Percentiles rank a stretch among this genome's conserved stretches.
Conservation (phyloP, 495 filamentous ascomycete genomes). For the Melanomma pulvis-pyrius region DNA sequence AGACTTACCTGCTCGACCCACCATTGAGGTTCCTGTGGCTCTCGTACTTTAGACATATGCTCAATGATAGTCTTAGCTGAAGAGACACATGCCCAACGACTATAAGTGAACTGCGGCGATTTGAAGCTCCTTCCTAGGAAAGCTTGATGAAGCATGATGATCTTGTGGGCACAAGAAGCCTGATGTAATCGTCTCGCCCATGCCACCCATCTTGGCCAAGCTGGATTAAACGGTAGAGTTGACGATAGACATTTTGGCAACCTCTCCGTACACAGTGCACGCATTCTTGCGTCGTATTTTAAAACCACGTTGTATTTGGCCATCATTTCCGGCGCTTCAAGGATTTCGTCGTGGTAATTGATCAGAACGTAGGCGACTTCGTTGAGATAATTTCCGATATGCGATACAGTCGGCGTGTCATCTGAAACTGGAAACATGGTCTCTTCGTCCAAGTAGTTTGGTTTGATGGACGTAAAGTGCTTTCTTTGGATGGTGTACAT, state of each 20-base stretch:
- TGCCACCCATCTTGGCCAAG: constrained; percentile 48
- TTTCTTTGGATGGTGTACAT: constrained; percentile 51
- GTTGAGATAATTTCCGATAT: constrained; percentile 48
- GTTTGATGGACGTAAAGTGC: constrained; percentile 48
- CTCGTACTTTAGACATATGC: constrained; percentile 44
- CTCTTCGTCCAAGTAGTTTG: constrained; percentile 51
- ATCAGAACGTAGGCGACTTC: constrained; percentile 51
- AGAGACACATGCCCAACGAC: constrained; percentile 51
- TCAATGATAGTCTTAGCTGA: constrained; percentile 54
- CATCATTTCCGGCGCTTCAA: constrained; percentile 42
- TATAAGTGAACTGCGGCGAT: constrained; percentile 47
- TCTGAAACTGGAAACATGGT: constrained; percentile 40
- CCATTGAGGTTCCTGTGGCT: constrained; percentile 46
- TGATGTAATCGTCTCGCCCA: constrained; percentile 52
- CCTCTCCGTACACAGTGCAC: constrained; percentile 37
- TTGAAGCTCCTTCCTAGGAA: constrained; percentile 53
- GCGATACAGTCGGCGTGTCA: constrained; percentile 47
- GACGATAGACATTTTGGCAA: constrained; percentile 34
- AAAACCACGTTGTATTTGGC: constrained; percentile 52
- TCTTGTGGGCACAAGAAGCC: constrained; percentile 54
- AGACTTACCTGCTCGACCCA: constrained; percentile 47
- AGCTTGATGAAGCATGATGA: constrained; percentile 57
- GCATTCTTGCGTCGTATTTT: constrained; percentile 50
- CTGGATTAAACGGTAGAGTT: constrained; percentile 45
- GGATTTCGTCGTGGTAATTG: constrained; percentile 48